Evolutionary conservation across 2,329 filamentous ascomycete species (phyloP).

Genomic region (Phymatotrichopsis omnivora): DNA sequence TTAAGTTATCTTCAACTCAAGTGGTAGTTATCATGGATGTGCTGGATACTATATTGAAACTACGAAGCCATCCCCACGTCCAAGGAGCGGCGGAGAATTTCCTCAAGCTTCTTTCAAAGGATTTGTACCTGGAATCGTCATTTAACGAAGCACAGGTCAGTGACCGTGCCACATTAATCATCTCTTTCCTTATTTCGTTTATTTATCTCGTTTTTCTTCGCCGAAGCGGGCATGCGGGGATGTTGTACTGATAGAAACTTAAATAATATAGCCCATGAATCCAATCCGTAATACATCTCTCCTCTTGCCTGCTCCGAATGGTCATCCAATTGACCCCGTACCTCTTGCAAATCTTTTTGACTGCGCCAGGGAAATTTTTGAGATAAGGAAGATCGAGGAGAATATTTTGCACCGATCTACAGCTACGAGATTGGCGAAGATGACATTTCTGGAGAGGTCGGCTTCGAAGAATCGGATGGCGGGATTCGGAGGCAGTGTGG

Average conservation of each 20-base stretch:
- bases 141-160: slow-evolving; percentile 41
- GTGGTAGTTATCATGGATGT: slow-evolving; percentile 10
- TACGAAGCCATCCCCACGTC: slow-evolving; percentile 12
- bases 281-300: slow-evolving; percentile 24
- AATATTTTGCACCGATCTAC: slow-evolving; percentile 21
- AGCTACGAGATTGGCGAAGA: slow-evolving; percentile 10
- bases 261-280: slow-evolving; percentile 24
- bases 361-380: slow-evolving; percentile 13
- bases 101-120: slow-evolving; percentile 3
- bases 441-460: slow-evolving; percentile 26
- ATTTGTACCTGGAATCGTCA: slow-evolving; percentile 2
- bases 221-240: neutral
- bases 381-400: slow-evolving; percentile 16
- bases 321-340: too few species aligned
- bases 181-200: slow-evolving; percentile 12
- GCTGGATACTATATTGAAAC: slow-evolving; percentile 10
- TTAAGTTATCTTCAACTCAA: neutral
- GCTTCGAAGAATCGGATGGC: slow-evolving; percentile 16
- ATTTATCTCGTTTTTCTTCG: slow-evolving; percentile 4
- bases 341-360: too few species aligned
- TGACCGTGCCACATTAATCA: slow-evolving; percentile 28
- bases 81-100: slow-evolving; percentile 11
- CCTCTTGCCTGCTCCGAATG: slow-evolving; percentile 8
- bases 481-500: slow-evolving; percentile 7
- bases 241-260: slow-evolving; percentile 23